These are phyloP conservation scores for Mycena indigotica DNA, from an alignment of 768 basidiomycete genomes.

Conservation along the genomic window DNA sequence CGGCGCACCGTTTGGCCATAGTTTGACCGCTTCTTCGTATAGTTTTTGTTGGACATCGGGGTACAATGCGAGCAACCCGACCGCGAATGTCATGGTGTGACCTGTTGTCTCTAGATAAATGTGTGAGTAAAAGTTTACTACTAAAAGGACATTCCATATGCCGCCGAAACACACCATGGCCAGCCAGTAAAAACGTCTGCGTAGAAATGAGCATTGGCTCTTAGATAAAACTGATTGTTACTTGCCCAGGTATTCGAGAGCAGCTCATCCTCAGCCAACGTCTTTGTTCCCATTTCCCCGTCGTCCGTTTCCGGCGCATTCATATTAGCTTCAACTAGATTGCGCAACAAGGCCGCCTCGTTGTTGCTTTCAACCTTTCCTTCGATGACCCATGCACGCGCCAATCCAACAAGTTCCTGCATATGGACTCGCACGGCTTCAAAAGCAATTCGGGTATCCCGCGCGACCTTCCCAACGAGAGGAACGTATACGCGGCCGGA, in stretches of 20 bases:
- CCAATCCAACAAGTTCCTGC: conserved; percentile 41
- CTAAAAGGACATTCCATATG: too few relatives aligned
- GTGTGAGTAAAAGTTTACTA: background rate
- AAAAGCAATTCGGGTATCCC: conserved; percentile 34
- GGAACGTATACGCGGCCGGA: conserved; percentile 35
- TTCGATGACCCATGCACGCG: conserved; percentile 37
- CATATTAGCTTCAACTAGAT: conserved; percentile 52
- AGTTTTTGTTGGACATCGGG: conserved; percentile 52
- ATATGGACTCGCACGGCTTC: conserved; percentile 42
- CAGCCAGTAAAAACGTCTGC: conserved; percentile 51
- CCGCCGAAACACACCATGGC: conserved; percentile 46
- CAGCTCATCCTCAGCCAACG: conserved; percentile 47
- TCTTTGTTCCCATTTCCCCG: conserved; percentile 19
- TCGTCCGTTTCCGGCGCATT: conserved; percentile 30
- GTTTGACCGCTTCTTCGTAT: conserved; percentile 38
- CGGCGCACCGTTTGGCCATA: conserved; percentile 45
- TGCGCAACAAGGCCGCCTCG: conserved; percentile 44
- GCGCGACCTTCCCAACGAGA: conserved; percentile 34
- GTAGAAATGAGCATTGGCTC: background rate
- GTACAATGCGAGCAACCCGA: conserved; percentile 50
- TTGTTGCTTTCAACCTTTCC: conserved; percentile 24
- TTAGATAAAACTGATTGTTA: background rate
- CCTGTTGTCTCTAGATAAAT: conserved; percentile 45
- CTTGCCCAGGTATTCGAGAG: conserved; percentile 53
- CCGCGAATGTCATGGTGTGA: conserved; percentile 45